Conservation (phyloP, 441 rosid genomes). For the Eruca vesicaria region DNA sequence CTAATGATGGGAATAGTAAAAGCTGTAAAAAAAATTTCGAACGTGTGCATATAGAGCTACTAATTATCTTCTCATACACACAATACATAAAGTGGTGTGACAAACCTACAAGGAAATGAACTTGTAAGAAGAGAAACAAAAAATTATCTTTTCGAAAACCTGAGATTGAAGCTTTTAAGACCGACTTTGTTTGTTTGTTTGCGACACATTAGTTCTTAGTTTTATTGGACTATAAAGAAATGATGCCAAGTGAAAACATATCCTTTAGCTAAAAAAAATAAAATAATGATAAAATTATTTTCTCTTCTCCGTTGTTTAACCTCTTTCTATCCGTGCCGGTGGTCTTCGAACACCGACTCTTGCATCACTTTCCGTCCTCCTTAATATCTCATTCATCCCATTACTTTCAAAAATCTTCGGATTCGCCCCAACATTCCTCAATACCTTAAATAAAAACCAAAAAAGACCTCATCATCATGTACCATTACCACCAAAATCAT, state of each 20-base stretch:
- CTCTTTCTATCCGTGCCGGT: constrained; percentile 35
- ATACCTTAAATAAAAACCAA: constrained; percentile 5
- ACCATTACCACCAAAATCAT: neutral
- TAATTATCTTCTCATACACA: neutral
- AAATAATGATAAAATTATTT: neutral
- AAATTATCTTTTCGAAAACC: constrained; percentile 20
- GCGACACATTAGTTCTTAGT: neutral
- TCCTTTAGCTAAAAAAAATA: neutral
- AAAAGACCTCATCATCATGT: neutral
- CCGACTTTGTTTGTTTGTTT: neutral
- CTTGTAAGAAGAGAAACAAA: neutral
- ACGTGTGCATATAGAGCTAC: constrained; percentile 2
- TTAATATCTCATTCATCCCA: constrained; percentile 38
- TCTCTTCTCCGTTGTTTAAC: neutral
- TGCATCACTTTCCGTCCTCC: constrained; percentile 33
- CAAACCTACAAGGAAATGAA: neutral
- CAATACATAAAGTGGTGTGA: neutral
- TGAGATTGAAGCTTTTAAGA: constrained; percentile 12
- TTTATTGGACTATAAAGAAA: constrained; percentile 15
- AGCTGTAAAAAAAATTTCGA: neutral
- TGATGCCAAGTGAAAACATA: constrained; percentile 13
- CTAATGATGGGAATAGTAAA: neutral
- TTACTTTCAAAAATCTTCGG: constrained; percentile 32
- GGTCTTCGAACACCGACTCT: constrained; percentile 34
- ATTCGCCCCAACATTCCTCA: constrained; percentile 30